These are phyloP conservation scores for Nakataea oryzae DNA, from an alignment of 2,329 filamentous ascomycete genomes.

Conservation along the genomic window DNA sequence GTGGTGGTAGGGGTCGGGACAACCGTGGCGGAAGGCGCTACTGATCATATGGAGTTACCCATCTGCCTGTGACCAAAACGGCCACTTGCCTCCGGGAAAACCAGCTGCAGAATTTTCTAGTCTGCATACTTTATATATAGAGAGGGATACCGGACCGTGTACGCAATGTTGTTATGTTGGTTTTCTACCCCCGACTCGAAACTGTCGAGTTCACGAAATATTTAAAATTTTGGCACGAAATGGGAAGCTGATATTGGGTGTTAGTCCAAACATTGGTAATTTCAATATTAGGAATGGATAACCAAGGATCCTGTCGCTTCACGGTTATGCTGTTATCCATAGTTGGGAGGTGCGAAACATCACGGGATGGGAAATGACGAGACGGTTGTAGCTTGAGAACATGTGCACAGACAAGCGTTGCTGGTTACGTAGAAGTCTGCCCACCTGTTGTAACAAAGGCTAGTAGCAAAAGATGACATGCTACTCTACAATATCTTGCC, in stretches of 20 bases:
- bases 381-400: neutral
- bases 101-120: neutral
- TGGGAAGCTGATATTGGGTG: neutral
- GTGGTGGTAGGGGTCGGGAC: conserved; percentile 1
- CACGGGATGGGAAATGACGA: neutral
- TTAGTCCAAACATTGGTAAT: neutral
- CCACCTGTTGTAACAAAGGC: neutral
- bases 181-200: neutral
- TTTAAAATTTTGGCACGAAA: neutral
- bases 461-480: neutral
- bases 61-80: neutral
- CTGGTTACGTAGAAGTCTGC: neutral
- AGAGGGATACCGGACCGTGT: neutral
- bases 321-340: neutral
- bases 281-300: neutral
- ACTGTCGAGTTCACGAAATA: neutral
- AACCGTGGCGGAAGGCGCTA: conserved; percentile 7
- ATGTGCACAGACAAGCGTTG: neutral
- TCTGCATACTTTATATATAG: neutral
- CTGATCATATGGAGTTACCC: neutral
- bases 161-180: no score
- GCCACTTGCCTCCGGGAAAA: neutral
- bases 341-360: neutral
- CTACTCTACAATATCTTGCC: conserved; percentile 51
- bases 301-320: neutral